A percentile compares a stretch with the other conserved stretches of the same genome.
Evolutionary conservation across 2,329 filamentous ascomycete genomes (phyloP).

Genomic region (Pyrenophora tritici-repentis): DNA sequence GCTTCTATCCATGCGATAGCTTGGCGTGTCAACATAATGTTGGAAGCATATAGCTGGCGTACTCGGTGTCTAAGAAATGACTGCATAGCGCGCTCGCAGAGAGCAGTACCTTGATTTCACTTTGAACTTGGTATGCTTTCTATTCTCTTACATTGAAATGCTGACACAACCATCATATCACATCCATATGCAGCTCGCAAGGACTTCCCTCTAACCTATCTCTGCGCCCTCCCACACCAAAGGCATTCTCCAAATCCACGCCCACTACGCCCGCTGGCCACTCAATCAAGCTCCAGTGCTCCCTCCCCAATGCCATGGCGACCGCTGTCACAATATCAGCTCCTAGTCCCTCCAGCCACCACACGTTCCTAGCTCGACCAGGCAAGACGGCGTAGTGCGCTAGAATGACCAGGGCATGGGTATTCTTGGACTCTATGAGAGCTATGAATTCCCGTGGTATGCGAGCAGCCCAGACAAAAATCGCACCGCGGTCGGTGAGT

Average conservation of each 20-base stretch:
- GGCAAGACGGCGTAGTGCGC: slow-evolving; percentile 48
- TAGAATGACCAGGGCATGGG: slow-evolving; percentile 44
- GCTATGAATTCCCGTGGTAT: slow-evolving; percentile 38
- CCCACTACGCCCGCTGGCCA: slow-evolving; percentile 39
- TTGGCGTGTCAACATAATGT: too few relatives aligned
- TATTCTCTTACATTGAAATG: too few relatives aligned
- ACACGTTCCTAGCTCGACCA: slow-evolving; percentile 39
- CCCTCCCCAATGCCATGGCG: slow-evolving; percentile 38
- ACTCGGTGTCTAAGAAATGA: too few relatives aligned
- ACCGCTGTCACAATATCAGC: slow-evolving; percentile 40
- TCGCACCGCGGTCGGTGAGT: slow-evolving; percentile 40
- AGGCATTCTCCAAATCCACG: slow-evolving; percentile 33
- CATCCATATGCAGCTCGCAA: slow-evolving; percentile 35
- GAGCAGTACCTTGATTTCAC: too few relatives aligned
- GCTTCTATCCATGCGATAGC: too few relatives aligned
- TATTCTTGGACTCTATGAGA: slow-evolving; percentile 37
- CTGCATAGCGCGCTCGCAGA: too few relatives aligned
- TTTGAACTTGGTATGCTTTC: too few relatives aligned
- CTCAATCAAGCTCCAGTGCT: slow-evolving; percentile 37
- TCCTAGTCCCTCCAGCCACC: slow-evolving; percentile 45
- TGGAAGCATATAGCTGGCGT: too few relatives aligned
- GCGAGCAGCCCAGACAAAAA: slow-evolving; percentile 39
- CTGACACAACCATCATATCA: slow-evolving; percentile 21
- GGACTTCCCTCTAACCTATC: slow-evolving; percentile 26
- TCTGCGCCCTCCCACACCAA: slow-evolving; percentile 19